Percentiles rank a stretch among this genome's conserved stretches.
Evolutionary conservation across 2,329 filamentous ascomycete species (phyloP).

Genomic region (Alternaria sp.): DNA sequence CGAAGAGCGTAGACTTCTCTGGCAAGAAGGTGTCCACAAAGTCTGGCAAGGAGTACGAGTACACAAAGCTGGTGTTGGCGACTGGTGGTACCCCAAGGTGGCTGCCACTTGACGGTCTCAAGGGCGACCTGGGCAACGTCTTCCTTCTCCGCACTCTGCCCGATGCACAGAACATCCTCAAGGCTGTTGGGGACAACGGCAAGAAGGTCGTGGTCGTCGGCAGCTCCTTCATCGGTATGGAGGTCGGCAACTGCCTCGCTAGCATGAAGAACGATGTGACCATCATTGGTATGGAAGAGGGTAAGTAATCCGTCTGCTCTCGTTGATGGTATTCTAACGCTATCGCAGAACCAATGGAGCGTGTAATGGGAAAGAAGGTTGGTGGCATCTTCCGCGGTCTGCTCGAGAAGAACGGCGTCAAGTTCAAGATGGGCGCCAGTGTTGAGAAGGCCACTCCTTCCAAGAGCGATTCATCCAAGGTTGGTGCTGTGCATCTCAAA

Average conservation of each 20-base stretch:
- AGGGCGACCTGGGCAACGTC: slow-evolving; percentile 79
- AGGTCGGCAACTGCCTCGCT: slow-evolving; percentile 82
- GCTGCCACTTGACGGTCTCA: slow-evolving; percentile 84
- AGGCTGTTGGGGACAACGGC: slow-evolving; percentile 76
- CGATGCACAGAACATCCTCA: slow-evolving; percentile 78
- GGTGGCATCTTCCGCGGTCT: slow-evolving; percentile 80
- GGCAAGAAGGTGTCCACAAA: slow-evolving; percentile 76
- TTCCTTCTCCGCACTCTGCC: slow-evolving; percentile 82
- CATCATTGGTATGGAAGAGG: slow-evolving; percentile 84
- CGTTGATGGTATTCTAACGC: slow-evolving; percentile 14
- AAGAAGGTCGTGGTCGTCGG: slow-evolving; percentile 95
- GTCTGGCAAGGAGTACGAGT: slow-evolving; percentile 72
- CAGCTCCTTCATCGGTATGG: slow-evolving; percentile 97
- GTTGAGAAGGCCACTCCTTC: slow-evolving; percentile 85
- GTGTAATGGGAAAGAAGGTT: slow-evolving; percentile 81
- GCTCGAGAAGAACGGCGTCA: slow-evolving; percentile 85
- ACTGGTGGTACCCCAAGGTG: slow-evolving; percentile 80
- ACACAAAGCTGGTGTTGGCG: slow-evolving; percentile 88
- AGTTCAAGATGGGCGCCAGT: slow-evolving; percentile 80
- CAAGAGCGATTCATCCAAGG: slow-evolving; percentile 68
- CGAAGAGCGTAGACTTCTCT: slow-evolving; percentile 77
- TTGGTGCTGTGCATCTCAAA: slow-evolving; percentile 82
- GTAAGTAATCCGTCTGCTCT: slow-evolving; percentile 15
- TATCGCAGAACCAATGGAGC: slow-evolving; percentile 72
- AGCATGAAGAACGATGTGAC: slow-evolving; percentile 81